Evolutionary conservation across 768 basidiomycete genomes (phyloP), one percentile per base, ranked within the genome.

Genomic region (Mycena rebaudengoi): DNA sequence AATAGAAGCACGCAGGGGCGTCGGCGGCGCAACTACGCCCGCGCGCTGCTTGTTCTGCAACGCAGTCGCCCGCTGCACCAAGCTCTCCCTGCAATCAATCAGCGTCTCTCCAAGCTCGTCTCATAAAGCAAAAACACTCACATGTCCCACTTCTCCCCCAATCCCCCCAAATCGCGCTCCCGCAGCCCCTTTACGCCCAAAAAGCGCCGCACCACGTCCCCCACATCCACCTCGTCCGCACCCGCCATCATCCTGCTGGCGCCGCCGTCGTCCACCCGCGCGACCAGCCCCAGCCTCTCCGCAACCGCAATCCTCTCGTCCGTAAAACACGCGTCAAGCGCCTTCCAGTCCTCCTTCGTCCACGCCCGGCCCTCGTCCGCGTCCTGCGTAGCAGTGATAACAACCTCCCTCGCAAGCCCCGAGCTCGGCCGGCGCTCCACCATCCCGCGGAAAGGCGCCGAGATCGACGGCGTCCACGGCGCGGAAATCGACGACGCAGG

Each of bases 291-390:
- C 65, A 72, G 40, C 8, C 61, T 58, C 18, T 43, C 74, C 3
- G 81, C 86, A 45, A 86, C 67, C 3, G 82, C 81, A 14, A 91
- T 74, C 30, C 91, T 80, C 71, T 90, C 87, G 54, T 91, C 90
- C 12, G 90, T 89, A 65, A 94, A 90, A 69, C 91, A 92, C 23
- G 85, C 85, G 74, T 95, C 94, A 49, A 96, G 80, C 48, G 81
- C 71, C 73, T 91, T 94, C 94, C 94, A 96, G 52, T 94, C 91
- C 21, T 85, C 85, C 70, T 89, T 90, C 4, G 82, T 80, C 94
- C 94, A 96, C 39, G 29, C 75, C 77, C 18, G 74, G 70, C 50
- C 69, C 5, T 67, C 68, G 8, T 40, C 33, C 20, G 51, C 60
- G 26, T 41, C 37, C 12, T 49, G 54, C 33, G 14, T 18, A 14